phyloP scores from a whole-genome alignment of 2,329 filamentous ascomycete genomes.

The Ambrosiella cleistominuta region DNA sequence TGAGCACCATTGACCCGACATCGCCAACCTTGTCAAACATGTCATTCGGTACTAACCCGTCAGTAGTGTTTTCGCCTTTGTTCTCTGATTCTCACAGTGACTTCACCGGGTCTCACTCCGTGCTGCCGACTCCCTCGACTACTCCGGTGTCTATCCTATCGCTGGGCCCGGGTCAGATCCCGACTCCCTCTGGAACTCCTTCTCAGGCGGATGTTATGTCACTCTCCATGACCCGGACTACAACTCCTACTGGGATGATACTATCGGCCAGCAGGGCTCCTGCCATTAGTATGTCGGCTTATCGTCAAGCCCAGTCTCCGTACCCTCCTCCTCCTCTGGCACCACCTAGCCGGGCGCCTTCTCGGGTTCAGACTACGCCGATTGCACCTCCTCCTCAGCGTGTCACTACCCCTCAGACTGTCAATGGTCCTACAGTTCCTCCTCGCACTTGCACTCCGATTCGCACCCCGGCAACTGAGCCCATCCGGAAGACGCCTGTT shows the following conservation, averaged over 20 bases:
- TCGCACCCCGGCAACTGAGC: constrained; percentile 3
- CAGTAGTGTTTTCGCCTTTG: constrained; percentile 5
- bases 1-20: background rate
- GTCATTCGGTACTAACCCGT: constrained; percentile 3
- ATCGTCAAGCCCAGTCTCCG: background rate
- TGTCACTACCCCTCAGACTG: background rate
- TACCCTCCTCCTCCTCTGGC: background rate
- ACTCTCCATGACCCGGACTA: background rate
- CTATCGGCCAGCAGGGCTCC: background rate
- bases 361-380: background rate
- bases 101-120: constrained; percentile 1
- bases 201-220: constrained; percentile 1
- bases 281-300: background rate
- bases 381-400: background rate
- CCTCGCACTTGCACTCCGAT: background rate
- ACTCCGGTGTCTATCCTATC: constrained; percentile 10
- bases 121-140: constrained; percentile 11
- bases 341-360: background rate
- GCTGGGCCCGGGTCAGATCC: constrained; percentile 10
- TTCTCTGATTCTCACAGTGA: constrained; percentile 7
- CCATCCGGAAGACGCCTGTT: constrained; percentile 4
- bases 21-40: constrained; percentile 6
- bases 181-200: constrained; percentile 6
- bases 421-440: background rate
- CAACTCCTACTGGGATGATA: background rate